phyloP scores from a whole-genome alignment of 2,329 filamentous ascomycete species.

The Tolypocladium album region DNA sequence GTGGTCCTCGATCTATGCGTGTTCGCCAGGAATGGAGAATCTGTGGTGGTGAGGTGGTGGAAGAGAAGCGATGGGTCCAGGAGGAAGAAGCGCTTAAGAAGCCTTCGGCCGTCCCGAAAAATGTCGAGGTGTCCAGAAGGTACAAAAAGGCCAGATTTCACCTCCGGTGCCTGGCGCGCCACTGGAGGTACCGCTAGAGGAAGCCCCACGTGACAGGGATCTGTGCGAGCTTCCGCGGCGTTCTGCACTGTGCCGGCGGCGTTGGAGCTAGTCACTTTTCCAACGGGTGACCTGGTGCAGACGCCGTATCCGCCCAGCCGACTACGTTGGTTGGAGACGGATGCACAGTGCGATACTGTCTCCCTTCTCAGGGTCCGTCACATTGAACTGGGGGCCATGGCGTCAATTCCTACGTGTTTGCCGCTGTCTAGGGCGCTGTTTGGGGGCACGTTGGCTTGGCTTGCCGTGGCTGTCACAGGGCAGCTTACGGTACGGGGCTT shows the following conservation, averaged over 20 bases:
- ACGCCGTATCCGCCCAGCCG: no score
- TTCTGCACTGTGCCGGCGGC: slow-evolving; percentile 8
- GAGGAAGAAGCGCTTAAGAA: slow-evolving; percentile 26
- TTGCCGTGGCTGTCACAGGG: neutral
- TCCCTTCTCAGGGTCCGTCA: neutral
- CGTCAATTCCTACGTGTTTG: neutral
- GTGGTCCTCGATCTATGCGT: slow-evolving; percentile 17
- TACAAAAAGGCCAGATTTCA: slow-evolving; percentile 41
- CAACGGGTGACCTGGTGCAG: neutral
- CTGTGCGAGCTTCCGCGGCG: neutral
- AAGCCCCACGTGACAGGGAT: slow-evolving; percentile 18
- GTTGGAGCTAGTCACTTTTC: neutral
- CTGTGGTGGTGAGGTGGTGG: slow-evolving; percentile 10
- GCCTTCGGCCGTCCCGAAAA: slow-evolving; percentile 14
- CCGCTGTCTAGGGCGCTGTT: neutral
- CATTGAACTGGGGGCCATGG: neutral
- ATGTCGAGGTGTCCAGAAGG: slow-evolving; percentile 33
- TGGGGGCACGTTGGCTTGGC: neutral
- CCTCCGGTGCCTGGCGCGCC: slow-evolving; percentile 9
- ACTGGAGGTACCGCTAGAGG: neutral
- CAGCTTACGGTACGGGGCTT: neutral
- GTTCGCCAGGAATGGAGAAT: slow-evolving; percentile 19
- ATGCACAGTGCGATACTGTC: neutral
- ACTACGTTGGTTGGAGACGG: neutral
- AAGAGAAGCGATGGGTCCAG: slow-evolving; percentile 16